phyloP scores from a whole-genome alignment of 73 alveolate species.

The Tetrahymena malaccensis region DNA sequence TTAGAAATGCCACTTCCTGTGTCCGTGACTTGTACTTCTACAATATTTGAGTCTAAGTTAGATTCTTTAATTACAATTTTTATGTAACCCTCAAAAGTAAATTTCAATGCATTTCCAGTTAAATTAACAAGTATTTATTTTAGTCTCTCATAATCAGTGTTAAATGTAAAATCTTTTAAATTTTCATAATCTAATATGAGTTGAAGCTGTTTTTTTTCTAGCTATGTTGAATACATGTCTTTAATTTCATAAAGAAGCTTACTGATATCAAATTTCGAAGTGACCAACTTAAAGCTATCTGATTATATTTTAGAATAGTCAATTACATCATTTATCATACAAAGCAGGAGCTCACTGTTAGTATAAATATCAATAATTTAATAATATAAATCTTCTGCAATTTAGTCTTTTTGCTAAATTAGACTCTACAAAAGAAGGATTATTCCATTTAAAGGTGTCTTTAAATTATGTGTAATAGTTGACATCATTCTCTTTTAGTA shows the following conservation, averaged over 20 bases:
- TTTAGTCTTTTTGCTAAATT: not conserved
- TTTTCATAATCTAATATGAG: not conserved
- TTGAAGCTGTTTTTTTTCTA: not conserved
- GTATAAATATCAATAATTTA: not conserved
- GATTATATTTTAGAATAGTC: not conserved
- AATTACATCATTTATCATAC: not conserved
- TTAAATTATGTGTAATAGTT: not conserved
- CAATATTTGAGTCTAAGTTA: not conserved
- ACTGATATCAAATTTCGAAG: not conserved
- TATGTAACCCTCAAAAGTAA: not conserved
- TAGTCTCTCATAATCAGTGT: not conserved
- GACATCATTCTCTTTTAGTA: not conserved
- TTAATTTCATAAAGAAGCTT: not conserved
- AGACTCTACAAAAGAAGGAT: not conserved
- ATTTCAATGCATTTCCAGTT: not conserved
- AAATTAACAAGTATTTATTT: not conserved
- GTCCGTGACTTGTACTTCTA: not conserved
- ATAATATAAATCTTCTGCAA: not conserved
- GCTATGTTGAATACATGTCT: not conserved
- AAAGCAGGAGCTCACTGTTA: not conserved
- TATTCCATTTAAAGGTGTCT: not conserved
- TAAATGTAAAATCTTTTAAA: not conserved
- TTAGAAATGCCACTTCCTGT: not conserved
- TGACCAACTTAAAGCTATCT: not conserved
- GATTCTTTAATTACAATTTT: not conserved